These are phyloP conservation scores for Termitomyces eurrhizus DNA, from an alignment of 768 basidiomycete species.

Conservation along the genomic window DNA sequence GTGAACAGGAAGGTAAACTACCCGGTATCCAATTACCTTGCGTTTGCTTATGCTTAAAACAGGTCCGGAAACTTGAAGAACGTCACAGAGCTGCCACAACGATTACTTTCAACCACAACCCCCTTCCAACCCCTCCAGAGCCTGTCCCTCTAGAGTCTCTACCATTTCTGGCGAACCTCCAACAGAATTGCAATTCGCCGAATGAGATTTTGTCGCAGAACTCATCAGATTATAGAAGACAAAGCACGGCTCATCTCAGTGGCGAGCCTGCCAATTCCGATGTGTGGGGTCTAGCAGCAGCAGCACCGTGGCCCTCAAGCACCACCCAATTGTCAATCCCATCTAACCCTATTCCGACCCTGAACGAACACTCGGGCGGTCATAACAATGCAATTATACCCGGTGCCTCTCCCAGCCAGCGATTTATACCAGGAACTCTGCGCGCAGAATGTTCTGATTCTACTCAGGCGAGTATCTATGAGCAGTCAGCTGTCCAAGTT, in stretches of 20 bases:
- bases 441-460: not conserved
- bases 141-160: conserved; percentile 44
- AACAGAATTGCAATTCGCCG: conserved; percentile 3
- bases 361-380: conserved; percentile 2
- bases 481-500: not conserved
- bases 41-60: not conserved
- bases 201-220: not conserved
- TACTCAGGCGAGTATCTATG: not conserved
- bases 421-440: conserved; percentile 21
- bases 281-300: not conserved
- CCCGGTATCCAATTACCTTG: not conserved
- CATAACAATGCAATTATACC: conserved; percentile 28
- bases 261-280: not conserved
- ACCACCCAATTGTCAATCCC: not conserved
- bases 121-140: conserved; percentile 54
- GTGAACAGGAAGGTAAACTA: conserved; percentile 17
- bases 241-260: not conserved
- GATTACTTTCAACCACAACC: conserved; percentile 36
- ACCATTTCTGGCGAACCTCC: conserved; percentile 32
- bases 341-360: not conserved
- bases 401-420: conserved; percentile 27
- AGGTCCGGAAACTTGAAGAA: conserved; percentile 31
- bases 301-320: not conserved
- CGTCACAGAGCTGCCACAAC: conserved; percentile 27
- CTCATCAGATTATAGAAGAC: not conserved